These are phyloP conservation scores for Cordia subcordata DNA, from an alignment of 257 asterid species.

Conservation along the genomic window DNA sequence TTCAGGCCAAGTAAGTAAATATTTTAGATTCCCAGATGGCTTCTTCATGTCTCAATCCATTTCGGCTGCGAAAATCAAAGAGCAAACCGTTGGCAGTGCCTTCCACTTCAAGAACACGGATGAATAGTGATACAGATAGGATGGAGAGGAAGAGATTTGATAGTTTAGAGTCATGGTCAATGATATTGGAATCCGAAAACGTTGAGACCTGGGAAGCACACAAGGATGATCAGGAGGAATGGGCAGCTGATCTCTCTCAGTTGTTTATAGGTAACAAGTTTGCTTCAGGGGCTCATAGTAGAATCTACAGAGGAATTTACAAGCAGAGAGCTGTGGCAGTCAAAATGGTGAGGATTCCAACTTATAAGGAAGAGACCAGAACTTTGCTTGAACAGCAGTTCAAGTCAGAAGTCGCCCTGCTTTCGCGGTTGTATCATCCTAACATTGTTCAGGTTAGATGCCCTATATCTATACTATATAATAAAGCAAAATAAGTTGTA, in stretches of 20 bases:
- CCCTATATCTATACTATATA: background rate
- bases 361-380: constrained; percentile 38
- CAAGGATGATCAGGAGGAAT: constrained; percentile 45
- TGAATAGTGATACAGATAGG: constrained; percentile 34
- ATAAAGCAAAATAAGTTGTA: too few relatives aligned
- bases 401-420: constrained; percentile 44
- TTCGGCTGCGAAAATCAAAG: constrained; percentile 47
- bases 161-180: constrained; percentile 96
- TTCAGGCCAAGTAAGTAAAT: too few relatives aligned
- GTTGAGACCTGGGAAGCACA: constrained; percentile 76
- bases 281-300: constrained; percentile 46
- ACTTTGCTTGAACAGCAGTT: constrained; percentile 39
- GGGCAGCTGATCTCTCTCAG: constrained; percentile 45
- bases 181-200: constrained; percentile 88
- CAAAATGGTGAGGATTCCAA: constrained; percentile 47
- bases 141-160: constrained; percentile 90
- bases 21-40: constrained; percentile 29
- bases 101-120: constrained; percentile 32
- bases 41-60: constrained; percentile 67
- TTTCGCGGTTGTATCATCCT: constrained; percentile 41
- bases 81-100: constrained; percentile 34
- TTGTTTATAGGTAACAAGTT: constrained; percentile 41
- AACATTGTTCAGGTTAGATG: constrained; percentile 36
- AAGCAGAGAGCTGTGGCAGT: constrained; percentile 46
- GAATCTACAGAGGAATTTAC: constrained; percentile 42